These are phyloP conservation scores for Agaricus subrufescens DNA, from an alignment of 768 basidiomycete genomes.

Conservation along the genomic window DNA sequence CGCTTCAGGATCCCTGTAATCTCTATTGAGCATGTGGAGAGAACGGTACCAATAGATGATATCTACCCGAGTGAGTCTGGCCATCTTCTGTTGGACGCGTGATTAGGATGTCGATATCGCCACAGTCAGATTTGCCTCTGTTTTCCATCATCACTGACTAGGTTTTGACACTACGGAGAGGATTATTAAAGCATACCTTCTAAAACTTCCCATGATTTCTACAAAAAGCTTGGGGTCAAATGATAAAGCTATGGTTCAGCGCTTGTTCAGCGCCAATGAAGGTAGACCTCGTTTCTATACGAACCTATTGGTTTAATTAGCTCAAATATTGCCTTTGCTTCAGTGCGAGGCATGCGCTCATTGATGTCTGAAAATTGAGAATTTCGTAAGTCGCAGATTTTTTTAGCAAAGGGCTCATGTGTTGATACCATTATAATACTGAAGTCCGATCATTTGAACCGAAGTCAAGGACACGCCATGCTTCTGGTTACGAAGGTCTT, in stretches of 20 bases:
- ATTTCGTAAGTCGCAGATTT: background rate
- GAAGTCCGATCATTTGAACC: conserved; percentile 63
- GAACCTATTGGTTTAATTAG: conserved; percentile 68
- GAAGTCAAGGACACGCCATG: conserved; percentile 54
- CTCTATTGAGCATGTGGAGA: background rate
- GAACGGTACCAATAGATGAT: background rate
- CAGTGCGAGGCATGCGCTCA: conserved; percentile 76
- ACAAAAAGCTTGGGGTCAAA: conserved; percentile 71
- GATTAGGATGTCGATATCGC: conserved; percentile 90
- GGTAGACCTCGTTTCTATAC: conserved; percentile 8
- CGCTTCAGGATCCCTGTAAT: conserved; percentile 52
- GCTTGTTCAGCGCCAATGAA: background rate
- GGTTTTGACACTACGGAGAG: background rate
- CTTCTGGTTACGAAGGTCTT: conserved; percentile 61
- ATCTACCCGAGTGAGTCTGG: conserved; percentile 63
- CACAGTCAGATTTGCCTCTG: conserved; percentile 78
- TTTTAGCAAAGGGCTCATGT: background rate
- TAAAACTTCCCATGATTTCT: conserved; percentile 90
- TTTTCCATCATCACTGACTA: background rate
- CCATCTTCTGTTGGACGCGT: conserved; percentile 73
- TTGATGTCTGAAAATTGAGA: conserved; percentile 61
- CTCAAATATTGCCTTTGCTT: conserved; percentile 71
- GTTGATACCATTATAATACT: conserved; percentile 61
- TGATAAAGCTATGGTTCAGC: conserved; percentile 44
- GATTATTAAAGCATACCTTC: conserved; percentile 43